Base-by-base conservation (phyloP, 352 stramenopile genomes). In the Aphanomyces cochlioides region DNA sequence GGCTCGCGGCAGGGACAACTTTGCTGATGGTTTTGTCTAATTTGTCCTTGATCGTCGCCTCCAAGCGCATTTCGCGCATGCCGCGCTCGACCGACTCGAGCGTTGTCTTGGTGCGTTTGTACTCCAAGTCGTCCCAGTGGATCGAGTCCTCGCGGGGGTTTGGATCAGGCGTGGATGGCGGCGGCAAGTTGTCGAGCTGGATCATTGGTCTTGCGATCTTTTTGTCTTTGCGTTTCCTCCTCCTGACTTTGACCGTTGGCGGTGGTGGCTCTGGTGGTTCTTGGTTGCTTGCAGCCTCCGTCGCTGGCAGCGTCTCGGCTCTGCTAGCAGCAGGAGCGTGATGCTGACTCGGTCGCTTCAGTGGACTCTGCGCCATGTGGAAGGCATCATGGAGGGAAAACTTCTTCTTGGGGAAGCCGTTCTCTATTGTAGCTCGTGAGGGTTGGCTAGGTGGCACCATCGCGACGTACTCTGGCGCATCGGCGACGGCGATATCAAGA, bases 261-360 rank as follows among this genome's bases (percentile, higher is more conserved):
- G 28, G 28, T 28, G 28, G 28, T 28, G 28, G 28, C 28, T 0
- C 1, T 28, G 28, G 28, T 28, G 28, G 28, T 28, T 28, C 28
- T 28, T 28, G 28, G 28, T 28, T 28, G 28, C 28, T 28, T 28
- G 28, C 2, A 28, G 28, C 28, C 28, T 28, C 28, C 28, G 28
- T 28, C 28, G 28, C 28, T 28, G 28, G 1, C 28, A 28, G 28
- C 2, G 28, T 28, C 28, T 28, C 28, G 28, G 28, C 28, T 28
- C 2, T 28, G 28, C 28, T 28, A 28, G 28, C 28, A 28, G 28
- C 28, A 28, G 28, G 2, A 28, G 28, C 2, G 3, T 17, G 7
- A 15, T 77, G 76, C 21, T 77, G 82, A 74, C 84, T 91, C 3
- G 82, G 84, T 5, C 82, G 79, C 2, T 89, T 78, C 8, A 83